These are phyloP conservation scores for Solanum appendiculatum DNA, from an alignment of 257 asterid genomes.

Conservation along the genomic window DNA sequence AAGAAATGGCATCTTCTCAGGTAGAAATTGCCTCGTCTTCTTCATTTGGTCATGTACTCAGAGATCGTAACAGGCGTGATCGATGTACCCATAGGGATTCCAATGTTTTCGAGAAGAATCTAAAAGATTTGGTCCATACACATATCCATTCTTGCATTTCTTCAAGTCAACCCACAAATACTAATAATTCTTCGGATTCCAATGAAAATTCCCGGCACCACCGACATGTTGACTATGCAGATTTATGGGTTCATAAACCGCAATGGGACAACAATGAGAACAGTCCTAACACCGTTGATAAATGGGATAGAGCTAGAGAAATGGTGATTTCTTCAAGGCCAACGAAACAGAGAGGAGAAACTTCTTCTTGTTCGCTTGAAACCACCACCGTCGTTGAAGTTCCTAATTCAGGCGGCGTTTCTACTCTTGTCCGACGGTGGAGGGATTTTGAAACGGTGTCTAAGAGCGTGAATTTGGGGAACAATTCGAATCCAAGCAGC, in stretches of 20 bases:
- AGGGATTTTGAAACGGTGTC: conserved; percentile 4
- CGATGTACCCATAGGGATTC: not conserved
- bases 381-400: not conserved
- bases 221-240: not conserved
- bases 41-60: conserved; percentile 5
- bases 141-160: conserved; percentile 4
- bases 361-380: not conserved
- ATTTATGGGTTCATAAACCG: conserved; percentile 4
- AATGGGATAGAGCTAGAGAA: conserved; percentile 18
- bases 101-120: conserved; percentile 5
- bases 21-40: conserved; percentile 9
- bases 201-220: not conserved
- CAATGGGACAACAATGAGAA: conserved; percentile 12
- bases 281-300: not conserved
- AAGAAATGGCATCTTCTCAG: conserved; percentile 9
- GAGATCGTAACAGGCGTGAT: conserved; percentile 6
- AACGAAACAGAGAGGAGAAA: not conserved
- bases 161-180: not conserved
- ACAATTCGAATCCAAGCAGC: not conserved
- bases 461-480: not conserved
- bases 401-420: not conserved
- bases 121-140: conserved; percentile 3
- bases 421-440: conserved; percentile 10
- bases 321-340: conserved; percentile 14
- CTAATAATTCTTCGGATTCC: not conserved